Conservation (phyloP, 192 early-diverging fungal genomes). For the Neocallimastix lanati region DNA sequence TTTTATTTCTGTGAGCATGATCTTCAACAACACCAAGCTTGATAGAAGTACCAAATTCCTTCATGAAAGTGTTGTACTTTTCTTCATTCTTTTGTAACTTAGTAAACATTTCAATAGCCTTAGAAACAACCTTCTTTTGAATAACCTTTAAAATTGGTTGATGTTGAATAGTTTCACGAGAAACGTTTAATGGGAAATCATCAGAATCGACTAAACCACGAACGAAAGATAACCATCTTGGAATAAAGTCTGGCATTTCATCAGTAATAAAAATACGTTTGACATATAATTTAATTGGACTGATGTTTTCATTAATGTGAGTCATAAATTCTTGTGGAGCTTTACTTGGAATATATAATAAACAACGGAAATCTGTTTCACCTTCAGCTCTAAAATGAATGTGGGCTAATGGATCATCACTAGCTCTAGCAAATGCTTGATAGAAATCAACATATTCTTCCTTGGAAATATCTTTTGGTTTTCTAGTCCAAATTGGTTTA, state of each 20-base stretch:
- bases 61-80: slow-evolving; percentile 9
- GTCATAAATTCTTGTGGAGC: background rate
- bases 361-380: slow-evolving; percentile 70
- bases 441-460: background rate
- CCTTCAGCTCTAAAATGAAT: slow-evolving; percentile 89
- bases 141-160: slow-evolving; percentile 61
- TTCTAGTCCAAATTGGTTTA: slow-evolving; percentile 50
- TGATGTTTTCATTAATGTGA: background rate
- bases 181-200: slow-evolving; percentile 94
- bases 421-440: background rate
- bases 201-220: slow-evolving; percentile 89
- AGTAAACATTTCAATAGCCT: slow-evolving; percentile 71
- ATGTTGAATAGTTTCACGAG: slow-evolving; percentile 90
- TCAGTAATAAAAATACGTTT: slow-evolving; percentile 94
- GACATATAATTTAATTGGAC: slow-evolving; percentile 72
- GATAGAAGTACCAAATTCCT: slow-evolving; percentile 30
- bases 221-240: slow-evolving; percentile 81
- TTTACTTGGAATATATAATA: slow-evolving; percentile 24
- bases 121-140: slow-evolving; percentile 72
- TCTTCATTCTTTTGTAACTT: slow-evolving; percentile 28
- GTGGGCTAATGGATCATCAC: slow-evolving; percentile 49
- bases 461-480: background rate
- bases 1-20: slow-evolving; percentile 31
- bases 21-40: slow-evolving; percentile 88
- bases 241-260: slow-evolving; percentile 63